phyloP scores from a whole-genome alignment of 2,329 filamentous ascomycete species.

The Cladosporium sp. region DNA sequence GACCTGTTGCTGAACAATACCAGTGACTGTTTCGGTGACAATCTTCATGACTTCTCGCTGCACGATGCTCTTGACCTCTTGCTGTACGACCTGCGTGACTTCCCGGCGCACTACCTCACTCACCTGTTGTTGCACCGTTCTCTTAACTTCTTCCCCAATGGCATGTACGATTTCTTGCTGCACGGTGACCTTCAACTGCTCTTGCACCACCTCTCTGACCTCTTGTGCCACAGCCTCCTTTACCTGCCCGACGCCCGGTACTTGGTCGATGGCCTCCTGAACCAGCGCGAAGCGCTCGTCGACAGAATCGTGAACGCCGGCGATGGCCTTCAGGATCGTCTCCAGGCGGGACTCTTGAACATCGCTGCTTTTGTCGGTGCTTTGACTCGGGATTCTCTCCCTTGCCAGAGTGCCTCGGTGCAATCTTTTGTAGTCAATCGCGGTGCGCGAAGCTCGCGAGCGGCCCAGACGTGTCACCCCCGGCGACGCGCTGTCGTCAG shows the following conservation, averaged over 20 bases:
- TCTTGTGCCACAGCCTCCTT: not conserved
- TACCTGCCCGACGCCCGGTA: not conserved
- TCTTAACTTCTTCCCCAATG: not conserved
- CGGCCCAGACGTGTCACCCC: not conserved
- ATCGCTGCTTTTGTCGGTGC: not conserved
- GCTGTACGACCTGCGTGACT: not conserved
- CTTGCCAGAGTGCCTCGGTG: not conserved
- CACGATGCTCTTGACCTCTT: not conserved
- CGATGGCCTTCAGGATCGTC: not conserved
- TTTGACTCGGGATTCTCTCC: not conserved
- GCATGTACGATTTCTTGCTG: not conserved
- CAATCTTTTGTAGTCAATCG: not conserved
- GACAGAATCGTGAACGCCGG: not conserved
- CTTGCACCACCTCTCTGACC: not conserved
- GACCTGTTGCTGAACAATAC: not conserved
- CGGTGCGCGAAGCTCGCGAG: not conserved
- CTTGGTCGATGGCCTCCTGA: not conserved
- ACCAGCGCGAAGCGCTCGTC: conserved; percentile 1
- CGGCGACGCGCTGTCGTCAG: not conserved
- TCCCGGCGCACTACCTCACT: not conserved
- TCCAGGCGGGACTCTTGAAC: not conserved
- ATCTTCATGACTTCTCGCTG: not conserved
- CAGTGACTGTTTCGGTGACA: not conserved
- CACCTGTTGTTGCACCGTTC: conserved; percentile 1
- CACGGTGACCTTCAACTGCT: not conserved